Base-by-base conservation (phyloP, 257 asterid genomes). In the Fraxinus americana region DNA sequence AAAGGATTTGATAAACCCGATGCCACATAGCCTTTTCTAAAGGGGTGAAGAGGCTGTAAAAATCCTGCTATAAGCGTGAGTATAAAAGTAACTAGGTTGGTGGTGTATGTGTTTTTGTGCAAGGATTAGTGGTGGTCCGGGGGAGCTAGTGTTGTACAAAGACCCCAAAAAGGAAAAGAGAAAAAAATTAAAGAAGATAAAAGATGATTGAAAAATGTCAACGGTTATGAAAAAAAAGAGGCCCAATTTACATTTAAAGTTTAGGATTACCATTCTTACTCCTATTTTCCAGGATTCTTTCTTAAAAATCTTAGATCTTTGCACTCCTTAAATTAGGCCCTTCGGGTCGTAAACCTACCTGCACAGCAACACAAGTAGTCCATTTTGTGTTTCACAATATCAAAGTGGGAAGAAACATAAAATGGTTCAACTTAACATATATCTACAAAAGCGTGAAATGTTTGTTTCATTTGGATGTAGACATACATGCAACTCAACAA, bases 121-220 rank as follows among this genome's bases (percentile, higher is more conserved):
- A 74, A 19, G 57, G 72, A 70, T 54, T 81, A 84, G 90, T 87
- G 95, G 95, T 88, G 95, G 95, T 90, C 95, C 91, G 70, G 67
- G 30, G 14, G 23, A 71, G 67, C 75, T 82, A 68, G 85, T 78
- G 84, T 78, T 83, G 84, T 71, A 75, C 78, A 66, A 83, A 71
- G 63, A 67, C 54, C 59, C 67, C 52, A 75, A 75, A 80, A 83
- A 83, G 39, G 23, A 70, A 85, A 74, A 79, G 70, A 29, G 21
- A 59, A 72, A 68, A 32, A 38, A 77, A 77, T 23, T 66, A 71
- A 79, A 41, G 45, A 70, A 63, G 67, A 52, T 16, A 34, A 73
- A 4, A 19, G 29, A 71, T 0, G 32, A 27, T 3, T 0, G 41
- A 12, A 39, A 76, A 87, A 88, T 82, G 95, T 90, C 92, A 90